Percentiles rank a stretch among this genome's conserved stretches.
phyloP scores from a whole-genome alignment of 768 basidiomycete species.

The Psilocybe cyanescens region DNA sequence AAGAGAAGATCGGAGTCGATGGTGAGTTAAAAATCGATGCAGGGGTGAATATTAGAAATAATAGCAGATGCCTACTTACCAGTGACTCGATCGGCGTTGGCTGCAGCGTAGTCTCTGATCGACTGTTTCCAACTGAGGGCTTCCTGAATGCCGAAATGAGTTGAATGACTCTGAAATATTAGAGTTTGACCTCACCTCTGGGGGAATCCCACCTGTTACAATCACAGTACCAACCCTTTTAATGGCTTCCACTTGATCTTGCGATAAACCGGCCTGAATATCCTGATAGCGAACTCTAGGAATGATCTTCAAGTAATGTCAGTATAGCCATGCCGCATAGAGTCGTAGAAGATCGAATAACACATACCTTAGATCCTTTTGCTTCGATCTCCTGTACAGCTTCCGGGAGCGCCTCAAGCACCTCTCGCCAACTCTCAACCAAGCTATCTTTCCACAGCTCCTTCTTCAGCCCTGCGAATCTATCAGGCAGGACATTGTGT shows the following conservation, averaged over 20 bases:
- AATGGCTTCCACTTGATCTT: slow-evolving; percentile 45
- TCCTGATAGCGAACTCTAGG: slow-evolving; percentile 51
- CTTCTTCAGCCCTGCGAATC: slow-evolving; percentile 66
- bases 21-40: background rate
- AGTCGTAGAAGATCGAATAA: too few species aligned
- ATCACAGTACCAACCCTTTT: slow-evolving; percentile 59
- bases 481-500: slow-evolving; percentile 47
- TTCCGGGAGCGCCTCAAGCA: slow-evolving; percentile 51
- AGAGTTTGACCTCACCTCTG: slow-evolving; percentile 38
- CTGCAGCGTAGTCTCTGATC: slow-evolving; percentile 56
- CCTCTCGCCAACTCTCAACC: slow-evolving; percentile 55
- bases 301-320: slow-evolving; percentile 42
- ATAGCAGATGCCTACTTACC: slow-evolving; percentile 32
- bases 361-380: slow-evolving; percentile 47
- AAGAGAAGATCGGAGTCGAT: background rate
- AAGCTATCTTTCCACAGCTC: slow-evolving; percentile 50
- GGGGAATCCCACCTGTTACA: slow-evolving; percentile 58
- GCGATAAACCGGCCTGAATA: slow-evolving; percentile 49
- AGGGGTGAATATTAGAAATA: background rate
- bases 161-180: background rate
- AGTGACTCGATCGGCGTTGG: slow-evolving; percentile 50
- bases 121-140: slow-evolving; percentile 61
- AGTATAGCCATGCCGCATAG: background rate
- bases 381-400: slow-evolving; percentile 51
- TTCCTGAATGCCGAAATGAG: slow-evolving; percentile 38